Evolutionary conservation across 345 rosid species (phyloP).

Genomic region (Euphorbia tirucalli): DNA sequence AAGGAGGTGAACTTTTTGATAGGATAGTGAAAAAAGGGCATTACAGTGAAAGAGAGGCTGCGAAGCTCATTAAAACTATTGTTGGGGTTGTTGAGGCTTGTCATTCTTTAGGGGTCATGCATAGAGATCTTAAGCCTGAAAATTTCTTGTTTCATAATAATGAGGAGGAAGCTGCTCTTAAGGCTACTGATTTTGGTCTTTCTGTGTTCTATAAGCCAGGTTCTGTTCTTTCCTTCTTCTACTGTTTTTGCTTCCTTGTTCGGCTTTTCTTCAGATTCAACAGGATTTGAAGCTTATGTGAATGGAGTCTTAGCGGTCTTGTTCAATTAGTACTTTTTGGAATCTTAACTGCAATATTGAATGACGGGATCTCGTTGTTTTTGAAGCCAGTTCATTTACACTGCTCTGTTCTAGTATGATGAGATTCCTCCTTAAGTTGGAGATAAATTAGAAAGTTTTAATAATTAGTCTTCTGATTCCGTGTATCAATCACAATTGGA

Average conservation of each 20-base stretch:
- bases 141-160: slow-evolving; percentile 57
- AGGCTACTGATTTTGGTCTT: slow-evolving; percentile 80
- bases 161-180: slow-evolving; percentile 74
- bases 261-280: slow-evolving; percentile 10
- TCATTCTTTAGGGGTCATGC: slow-evolving; percentile 75
- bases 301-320: neutral
- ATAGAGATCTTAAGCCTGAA: slow-evolving; percentile 82
- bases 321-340: neutral
- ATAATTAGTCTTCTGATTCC: neutral
- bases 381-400: neutral
- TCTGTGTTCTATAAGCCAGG: slow-evolving; percentile 78
- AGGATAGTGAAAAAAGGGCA: slow-evolving; percentile 68
- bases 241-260: neutral
- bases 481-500: neutral
- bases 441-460: neutral
- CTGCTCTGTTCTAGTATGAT: neutral
- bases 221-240: slow-evolving; percentile 1
- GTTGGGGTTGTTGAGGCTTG: slow-evolving; percentile 77
- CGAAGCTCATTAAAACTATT: slow-evolving; percentile 66
- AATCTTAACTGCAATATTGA: neutral
- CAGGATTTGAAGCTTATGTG: neutral
- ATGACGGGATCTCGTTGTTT: slow-evolving; percentile 7
- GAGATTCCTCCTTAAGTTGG: neutral
- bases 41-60: slow-evolving; percentile 76
- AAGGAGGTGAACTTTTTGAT: slow-evolving; percentile 75